Base-by-base conservation (phyloP, 345 rosid species). In the Populus ilicifolia region DNA sequence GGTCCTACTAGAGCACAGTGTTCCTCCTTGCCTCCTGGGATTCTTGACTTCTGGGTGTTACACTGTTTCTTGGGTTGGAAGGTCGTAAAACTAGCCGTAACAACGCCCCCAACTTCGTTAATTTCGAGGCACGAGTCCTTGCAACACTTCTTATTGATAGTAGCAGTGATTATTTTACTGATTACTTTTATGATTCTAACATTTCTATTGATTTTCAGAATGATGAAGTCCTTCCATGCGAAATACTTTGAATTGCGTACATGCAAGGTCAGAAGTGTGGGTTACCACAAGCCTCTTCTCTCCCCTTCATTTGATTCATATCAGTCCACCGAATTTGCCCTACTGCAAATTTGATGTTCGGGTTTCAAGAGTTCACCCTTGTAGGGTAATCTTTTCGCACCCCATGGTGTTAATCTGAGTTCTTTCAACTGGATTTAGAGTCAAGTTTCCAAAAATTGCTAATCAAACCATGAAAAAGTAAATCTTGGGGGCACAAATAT, bases 21-120 rank as follows among this genome's bases (percentile, higher is more conserved):
- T 75, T 23, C 64, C 64, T 23, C 27, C 10, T n/a, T 59, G 64
- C 64, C 29, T 23, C 29, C 14, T 3, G 29, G 61, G 38, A 46
- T 27, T 30, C 29, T 71, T 18, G 35, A 39, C 52, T 25, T 25
- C 38, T 21, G 54, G 10, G 18, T 52, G 41, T 23, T 38, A 25
- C 12, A 52, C n/a, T 25, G 68, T 79, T 65, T 79, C 81, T 68
- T 68, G 74, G 81, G 68, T 73, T 73, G 27, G 17, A 23, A 35
- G 52, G 4, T 65, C 69, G 17, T 23, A n/a, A 8, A 39, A 33
- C 14, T 6, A 23, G 39, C 63, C 6, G 46, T 36, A 27, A 44
- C 23, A n/a, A 35, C 13, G 33, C 71, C 64, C 67, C 7, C 4
- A 61, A 13, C 25, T 61, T 23, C 29, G 64, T 59, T 59, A n/a